Percentiles rank a stretch among this genome's conserved stretches.
phyloP scores from a whole-genome alignment of 805 yeast genomes.

The Brettanomyces custersianus region DNA sequence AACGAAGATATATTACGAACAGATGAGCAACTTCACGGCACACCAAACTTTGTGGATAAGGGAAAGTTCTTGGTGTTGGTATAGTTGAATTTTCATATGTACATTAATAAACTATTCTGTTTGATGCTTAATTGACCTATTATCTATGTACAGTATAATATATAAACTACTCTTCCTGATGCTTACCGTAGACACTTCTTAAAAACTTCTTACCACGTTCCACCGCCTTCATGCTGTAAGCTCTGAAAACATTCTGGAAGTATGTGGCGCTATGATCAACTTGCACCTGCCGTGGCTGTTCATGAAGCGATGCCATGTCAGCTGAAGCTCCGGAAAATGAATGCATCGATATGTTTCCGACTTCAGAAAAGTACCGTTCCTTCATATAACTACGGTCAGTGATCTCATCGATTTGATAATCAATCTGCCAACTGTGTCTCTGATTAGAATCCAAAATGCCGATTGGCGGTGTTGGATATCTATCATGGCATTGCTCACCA shows the following conservation, averaged over 20 bases:
- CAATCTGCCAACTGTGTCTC: slow-evolving; percentile 18
- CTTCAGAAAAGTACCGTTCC: slow-evolving; percentile 6
- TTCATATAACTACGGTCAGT: slow-evolving; percentile 8
- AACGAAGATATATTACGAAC: slow-evolving; percentile 12
- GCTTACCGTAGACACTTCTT: not conserved
- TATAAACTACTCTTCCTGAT: too few relatives aligned
- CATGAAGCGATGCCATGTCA: not conserved
- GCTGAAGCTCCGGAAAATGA: slow-evolving; percentile 4
- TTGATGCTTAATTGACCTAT: too few relatives aligned
- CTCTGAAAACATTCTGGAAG: slow-evolving; percentile 21
- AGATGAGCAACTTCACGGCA: slow-evolving; percentile 20
- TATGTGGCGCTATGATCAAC: too few relatives aligned
- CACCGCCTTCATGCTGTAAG: slow-evolving; percentile 25
- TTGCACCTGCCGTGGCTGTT: not conserved
- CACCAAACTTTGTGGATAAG: slow-evolving; percentile 21
- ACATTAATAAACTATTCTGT: too few relatives aligned
- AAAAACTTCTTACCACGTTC: slow-evolving; percentile 10
- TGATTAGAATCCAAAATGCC: slow-evolving; percentile 13
- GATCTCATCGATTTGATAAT: slow-evolving; percentile 16
- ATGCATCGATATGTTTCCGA: slow-evolving; percentile 8
- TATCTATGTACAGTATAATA: too few relatives aligned
- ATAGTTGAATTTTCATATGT: too few relatives aligned
- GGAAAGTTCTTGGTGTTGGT: slow-evolving; percentile 26
- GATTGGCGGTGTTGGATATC: slow-evolving; percentile 24
- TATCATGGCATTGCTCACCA: slow-evolving; percentile 15